Percentiles rank a stretch among this genome's conserved stretches.
Conservation (phyloP, 2,329 filamentous ascomycete species). For the Penicillium sp. region DNA sequence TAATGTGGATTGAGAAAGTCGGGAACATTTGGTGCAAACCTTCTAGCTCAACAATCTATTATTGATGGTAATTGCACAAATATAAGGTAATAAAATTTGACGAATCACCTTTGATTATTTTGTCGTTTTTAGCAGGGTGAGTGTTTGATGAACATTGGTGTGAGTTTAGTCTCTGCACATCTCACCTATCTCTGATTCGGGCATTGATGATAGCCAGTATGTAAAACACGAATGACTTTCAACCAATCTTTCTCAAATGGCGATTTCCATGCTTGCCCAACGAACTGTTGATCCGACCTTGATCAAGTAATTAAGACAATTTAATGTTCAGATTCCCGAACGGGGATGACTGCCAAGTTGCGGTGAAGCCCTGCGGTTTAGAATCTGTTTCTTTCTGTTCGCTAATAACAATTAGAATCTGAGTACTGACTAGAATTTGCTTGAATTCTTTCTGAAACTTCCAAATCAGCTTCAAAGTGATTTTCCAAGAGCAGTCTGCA, state of each 20-base stretch:
- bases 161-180: too few relatives aligned
- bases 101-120: too few relatives aligned
- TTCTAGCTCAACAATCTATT: not conserved
- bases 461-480: not conserved
- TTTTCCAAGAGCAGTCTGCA: not conserved
- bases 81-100: too few relatives aligned
- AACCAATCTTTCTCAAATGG: not conserved
- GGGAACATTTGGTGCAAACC: constrained; percentile 30
- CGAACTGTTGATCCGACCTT: not conserved
- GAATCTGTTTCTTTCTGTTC: not conserved
- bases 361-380: not conserved
- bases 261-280: not conserved
- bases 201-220: not conserved
- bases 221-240: not conserved
- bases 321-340: not conserved
- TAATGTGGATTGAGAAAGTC: constrained; percentile 25
- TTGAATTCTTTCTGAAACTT: not conserved
- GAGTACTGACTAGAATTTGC: not conserved
- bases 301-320: not conserved
- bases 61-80: not conserved
- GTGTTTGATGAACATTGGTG: too few relatives aligned
- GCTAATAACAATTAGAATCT: not conserved
- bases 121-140: too few relatives aligned
- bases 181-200: too few relatives aligned
- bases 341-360: not conserved